Evolutionary conservation across 1,284 basidiomycete genomes (phyloP).

Genomic region (Coniferiporia sulphurascens): DNA sequence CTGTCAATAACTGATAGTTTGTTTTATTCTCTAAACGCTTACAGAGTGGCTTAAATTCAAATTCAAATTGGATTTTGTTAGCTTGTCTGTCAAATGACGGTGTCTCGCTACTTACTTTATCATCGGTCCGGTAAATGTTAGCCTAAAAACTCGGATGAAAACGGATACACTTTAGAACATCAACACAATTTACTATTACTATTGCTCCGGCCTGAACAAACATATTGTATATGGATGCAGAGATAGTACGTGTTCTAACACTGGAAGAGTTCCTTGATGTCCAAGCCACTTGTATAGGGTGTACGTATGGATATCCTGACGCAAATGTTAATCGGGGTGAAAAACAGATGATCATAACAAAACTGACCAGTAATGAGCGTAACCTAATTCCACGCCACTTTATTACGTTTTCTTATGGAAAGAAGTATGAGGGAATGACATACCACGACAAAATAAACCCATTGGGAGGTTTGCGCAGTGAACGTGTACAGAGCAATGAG

Average conservation of each 20-base stretch:
- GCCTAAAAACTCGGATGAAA: conserved; percentile 18
- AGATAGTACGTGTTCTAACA: conserved; percentile 53
- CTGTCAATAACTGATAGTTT: neutral
- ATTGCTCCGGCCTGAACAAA: conserved; percentile 54
- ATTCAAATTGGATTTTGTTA: neutral
- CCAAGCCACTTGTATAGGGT: conserved; percentile 54
- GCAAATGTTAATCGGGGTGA: neutral
- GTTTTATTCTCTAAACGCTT: conserved; percentile 21
- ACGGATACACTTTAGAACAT: neutral
- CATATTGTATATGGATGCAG: conserved; percentile 58
- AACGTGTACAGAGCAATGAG: conserved; percentile 56
- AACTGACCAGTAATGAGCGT: conserved; percentile 44
- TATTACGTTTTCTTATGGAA: neutral
- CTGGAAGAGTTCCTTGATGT: conserved; percentile 56
- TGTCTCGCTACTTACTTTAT: conserved; percentile 29
- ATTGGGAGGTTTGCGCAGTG: conserved; percentile 45
- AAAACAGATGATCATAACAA: neutral
- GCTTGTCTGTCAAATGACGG: conserved; percentile 1
- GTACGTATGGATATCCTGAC: conserved; percentile 37
- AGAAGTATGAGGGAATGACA: neutral
- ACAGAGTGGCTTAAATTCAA: conserved; percentile 40
- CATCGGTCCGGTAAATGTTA: conserved; percentile 43
- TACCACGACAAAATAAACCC: conserved; percentile 53
- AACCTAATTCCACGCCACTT: conserved; percentile 22
- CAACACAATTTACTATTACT: conserved; percentile 36